These are phyloP conservation scores for Collybia sordida DNA, from an alignment of 768 basidiomycete species.

Conservation along the genomic window DNA sequence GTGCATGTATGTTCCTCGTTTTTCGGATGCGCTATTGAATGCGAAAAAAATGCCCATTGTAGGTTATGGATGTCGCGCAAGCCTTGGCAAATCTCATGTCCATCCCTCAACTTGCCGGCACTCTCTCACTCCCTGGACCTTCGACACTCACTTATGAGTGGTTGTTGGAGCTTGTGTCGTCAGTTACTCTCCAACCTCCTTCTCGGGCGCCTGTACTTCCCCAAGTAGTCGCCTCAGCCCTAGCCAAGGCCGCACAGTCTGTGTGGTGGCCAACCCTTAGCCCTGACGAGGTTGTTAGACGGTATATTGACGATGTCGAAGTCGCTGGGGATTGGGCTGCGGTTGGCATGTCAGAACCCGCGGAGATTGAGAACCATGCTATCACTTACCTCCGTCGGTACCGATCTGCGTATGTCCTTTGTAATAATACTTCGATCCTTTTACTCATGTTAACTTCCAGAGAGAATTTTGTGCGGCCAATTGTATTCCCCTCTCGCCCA, in stretches of 20 bases:
- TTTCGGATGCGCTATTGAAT: conserved; percentile 13
- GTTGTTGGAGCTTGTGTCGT: conserved; percentile 73
- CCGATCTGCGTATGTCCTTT: conserved; percentile 74
- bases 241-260: conserved; percentile 62
- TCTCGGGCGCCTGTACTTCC: conserved; percentile 77
- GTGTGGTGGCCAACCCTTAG: conserved; percentile 92
- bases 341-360: conserved; percentile 72
- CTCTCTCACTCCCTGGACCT: conserved; percentile 85
- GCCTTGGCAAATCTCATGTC: conserved; percentile 78
- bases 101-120: conserved; percentile 61
- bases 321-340: conserved; percentile 80
- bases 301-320: conserved; percentile 81
- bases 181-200: conserved; percentile 75
- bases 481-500: conserved; percentile 59
- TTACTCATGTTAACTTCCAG: conserved; percentile 28
- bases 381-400: conserved; percentile 89
- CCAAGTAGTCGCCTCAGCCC: conserved; percentile 60
- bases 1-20: conserved; percentile 68
- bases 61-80: conserved; percentile 95
- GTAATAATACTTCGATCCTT: neutral
- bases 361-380: conserved; percentile 82
- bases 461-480: conserved; percentile 68
- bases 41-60: conserved; percentile 15
- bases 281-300: conserved; percentile 88
- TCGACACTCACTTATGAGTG: conserved; percentile 82